Base-by-base conservation (phyloP, 2,329 filamentous ascomycete species). In the Paraphoma sp. region DNA sequence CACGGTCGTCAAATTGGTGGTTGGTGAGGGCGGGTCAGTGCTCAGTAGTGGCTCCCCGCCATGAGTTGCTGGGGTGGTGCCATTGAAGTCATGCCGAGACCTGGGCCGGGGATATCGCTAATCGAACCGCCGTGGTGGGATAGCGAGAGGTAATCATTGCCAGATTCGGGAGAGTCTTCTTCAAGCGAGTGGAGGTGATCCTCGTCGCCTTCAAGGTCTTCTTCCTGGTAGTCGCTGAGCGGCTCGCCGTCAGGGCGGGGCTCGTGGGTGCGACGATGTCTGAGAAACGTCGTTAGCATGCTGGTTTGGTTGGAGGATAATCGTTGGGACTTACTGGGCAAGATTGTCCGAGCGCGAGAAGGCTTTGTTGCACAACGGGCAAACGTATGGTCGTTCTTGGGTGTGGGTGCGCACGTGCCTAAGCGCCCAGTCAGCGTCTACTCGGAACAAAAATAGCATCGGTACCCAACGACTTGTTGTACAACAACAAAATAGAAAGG, bases 351-450 rank as follows among this genome's bases (percentile, higher is more conserved):
- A 98, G 81, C 95, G 86, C 57, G 95, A 98, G 80, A 99, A 99
- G 65, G 94, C 94, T 84, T 98, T 98, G 85, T 91, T 97, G 87
- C 95, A 99, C 79, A 96, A 89, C 69, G 91, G 91, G 86, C 95
- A 99, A 76, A 96, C 89, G 80, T 99, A 99, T 69, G 95, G 95
- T 81, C 94, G 92, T 84, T 99, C 95, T 84, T 99, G 95, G 54
- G 95, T 99, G 84, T 99, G 95, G 73, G 95, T 99, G 81, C 95
- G 91, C 79, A 99, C 95, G 82, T 99, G 95, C 85, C 93, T 96
- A 86, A 70, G 76, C 78, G 79, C 76, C 73, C 74, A 64, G 73
- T 78, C 71, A 78, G 83, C 81, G 81, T 79, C 77, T 81, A 81
- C 77, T 82, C 71, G 66, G 70, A 68, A 59, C 51, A 69, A 59